Percentiles rank a stretch among this genome's conserved stretches.
phyloP scores from a whole-genome alignment of 768 basidiomycete species.

The Hericium erinaceus region DNA sequence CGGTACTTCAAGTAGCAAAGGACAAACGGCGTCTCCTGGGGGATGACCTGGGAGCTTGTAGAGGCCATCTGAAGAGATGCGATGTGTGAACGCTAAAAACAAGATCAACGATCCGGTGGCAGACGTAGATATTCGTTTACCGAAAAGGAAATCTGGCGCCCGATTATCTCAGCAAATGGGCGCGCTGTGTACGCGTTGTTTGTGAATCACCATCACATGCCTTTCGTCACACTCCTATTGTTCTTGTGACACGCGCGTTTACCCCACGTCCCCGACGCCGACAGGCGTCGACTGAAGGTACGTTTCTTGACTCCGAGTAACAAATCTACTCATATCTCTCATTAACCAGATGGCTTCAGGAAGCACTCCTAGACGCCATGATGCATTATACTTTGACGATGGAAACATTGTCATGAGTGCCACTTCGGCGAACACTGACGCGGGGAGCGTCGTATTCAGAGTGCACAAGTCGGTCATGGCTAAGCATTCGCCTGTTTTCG shows the following conservation, averaged over 20 bases:
- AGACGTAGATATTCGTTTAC: neutral
- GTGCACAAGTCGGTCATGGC: neutral
- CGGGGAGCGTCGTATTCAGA: neutral
- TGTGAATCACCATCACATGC: neutral
- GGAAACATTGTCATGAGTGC: neutral
- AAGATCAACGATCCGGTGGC: neutral
- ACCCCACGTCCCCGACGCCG: too few relatives aligned
- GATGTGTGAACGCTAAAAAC: neutral
- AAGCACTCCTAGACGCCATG: neutral
- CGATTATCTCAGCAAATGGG: neutral
- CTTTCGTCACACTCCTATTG: neutral
- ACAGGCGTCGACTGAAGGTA: too few relatives aligned
- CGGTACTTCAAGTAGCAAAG: neutral
- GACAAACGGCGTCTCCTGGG: neutral
- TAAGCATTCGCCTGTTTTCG: neutral
- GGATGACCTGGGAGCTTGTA: neutral
- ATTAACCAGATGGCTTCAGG: too few relatives aligned
- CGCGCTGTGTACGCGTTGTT: slow-evolving; percentile 14
- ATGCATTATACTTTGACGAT: neutral
- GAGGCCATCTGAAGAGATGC: neutral
- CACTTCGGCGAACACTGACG: neutral
- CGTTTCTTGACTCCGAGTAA: too few relatives aligned
- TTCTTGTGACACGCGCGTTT: too few relatives aligned
- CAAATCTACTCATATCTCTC: too few relatives aligned
- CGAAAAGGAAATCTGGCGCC: neutral